phyloP scores from a whole-genome alignment of 257 asterid genomes.

The Forsythia suspensa region DNA sequence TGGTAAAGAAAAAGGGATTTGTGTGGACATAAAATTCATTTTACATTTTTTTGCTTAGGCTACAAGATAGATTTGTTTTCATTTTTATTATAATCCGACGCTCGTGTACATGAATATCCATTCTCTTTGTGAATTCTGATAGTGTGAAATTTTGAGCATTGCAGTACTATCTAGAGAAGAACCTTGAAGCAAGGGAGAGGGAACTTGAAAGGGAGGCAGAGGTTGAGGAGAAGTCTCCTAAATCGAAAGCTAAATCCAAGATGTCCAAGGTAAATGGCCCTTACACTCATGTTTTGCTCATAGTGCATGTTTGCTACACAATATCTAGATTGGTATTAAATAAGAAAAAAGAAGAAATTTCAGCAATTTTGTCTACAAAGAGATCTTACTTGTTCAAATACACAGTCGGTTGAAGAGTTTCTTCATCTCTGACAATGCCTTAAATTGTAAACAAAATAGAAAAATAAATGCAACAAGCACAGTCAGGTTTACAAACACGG shows the following conservation, averaged over 20 bases:
- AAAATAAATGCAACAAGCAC: conserved; percentile 15
- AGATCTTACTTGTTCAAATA: conserved; percentile 88
- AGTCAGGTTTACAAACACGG: conserved; percentile 20
- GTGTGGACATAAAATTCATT: background rate
- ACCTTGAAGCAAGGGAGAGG: conserved; percentile 86
- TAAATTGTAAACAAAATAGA: conserved; percentile 17
- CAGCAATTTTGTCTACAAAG: conserved; percentile 15
- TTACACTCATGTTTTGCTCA: background rate
- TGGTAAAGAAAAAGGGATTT: background rate
- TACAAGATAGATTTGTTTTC: background rate
- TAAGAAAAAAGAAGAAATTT: background rate
- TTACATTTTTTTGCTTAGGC: background rate
- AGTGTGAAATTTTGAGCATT: background rate
- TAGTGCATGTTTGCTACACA: background rate
- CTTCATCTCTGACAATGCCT: conserved; percentile 90
- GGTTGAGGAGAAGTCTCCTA: conserved; percentile 87
- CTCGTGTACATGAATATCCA: background rate
- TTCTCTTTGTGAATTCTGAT: background rate
- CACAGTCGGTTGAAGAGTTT: conserved; percentile 84
- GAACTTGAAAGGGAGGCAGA: conserved; percentile 99
- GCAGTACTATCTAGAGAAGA: conserved; percentile 98
- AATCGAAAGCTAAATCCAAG: conserved; percentile 95
- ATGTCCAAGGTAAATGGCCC: conserved; percentile 80
- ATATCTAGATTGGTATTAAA: background rate
- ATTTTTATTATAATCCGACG: background rate